Evolutionary conservation across 1,139 yeast species (phyloP).

Genomic region (Geotrichum candidum): DNA sequence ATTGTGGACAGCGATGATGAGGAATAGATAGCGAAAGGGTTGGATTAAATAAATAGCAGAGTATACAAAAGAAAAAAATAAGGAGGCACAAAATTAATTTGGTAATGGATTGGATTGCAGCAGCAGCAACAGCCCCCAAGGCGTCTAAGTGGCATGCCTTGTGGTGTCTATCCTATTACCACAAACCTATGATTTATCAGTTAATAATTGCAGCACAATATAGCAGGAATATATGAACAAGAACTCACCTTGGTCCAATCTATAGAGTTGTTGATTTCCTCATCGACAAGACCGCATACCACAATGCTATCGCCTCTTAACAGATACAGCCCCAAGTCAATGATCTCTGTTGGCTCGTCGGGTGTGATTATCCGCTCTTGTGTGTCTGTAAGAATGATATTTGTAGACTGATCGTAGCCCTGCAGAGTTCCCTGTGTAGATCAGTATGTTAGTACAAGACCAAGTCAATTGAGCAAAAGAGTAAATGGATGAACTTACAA

Average conservation of each 20-base stretch:
- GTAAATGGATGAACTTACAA: slow-evolving; percentile 8
- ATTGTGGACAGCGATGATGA: slow-evolving; percentile 18
- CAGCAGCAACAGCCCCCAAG: not conserved
- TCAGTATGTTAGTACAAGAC: not conserved
- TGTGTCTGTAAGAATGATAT: slow-evolving; percentile 59
- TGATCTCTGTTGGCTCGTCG: slow-evolving; percentile 47
- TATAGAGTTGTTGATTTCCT: slow-evolving; percentile 42
- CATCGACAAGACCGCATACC: slow-evolving; percentile 66
- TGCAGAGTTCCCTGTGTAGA: slow-evolving; percentile 54
- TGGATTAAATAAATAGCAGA: slow-evolving; percentile 1
- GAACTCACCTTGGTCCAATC: slow-evolving; percentile 52
- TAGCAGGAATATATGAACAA: not conserved
- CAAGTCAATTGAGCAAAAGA: slow-evolving; percentile 21
- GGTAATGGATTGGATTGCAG: not conserved
- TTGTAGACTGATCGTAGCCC: slow-evolving; percentile 79
- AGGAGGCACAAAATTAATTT: not conserved
- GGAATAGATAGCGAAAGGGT: not conserved
- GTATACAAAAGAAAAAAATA: slow-evolving; percentile 4
- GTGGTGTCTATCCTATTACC: slow-evolving; percentile 29
- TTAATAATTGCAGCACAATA: not conserved
- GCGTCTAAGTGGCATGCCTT: slow-evolving; percentile 25
- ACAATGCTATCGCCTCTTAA: slow-evolving; percentile 82
- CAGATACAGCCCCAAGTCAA: slow-evolving; percentile 58
- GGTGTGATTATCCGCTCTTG: slow-evolving; percentile 44
- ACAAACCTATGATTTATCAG: slow-evolving; percentile 22